These are phyloP conservation scores for Boletus sp. DNA, from an alignment of 768 basidiomycete genomes.

Conservation along the genomic window DNA sequence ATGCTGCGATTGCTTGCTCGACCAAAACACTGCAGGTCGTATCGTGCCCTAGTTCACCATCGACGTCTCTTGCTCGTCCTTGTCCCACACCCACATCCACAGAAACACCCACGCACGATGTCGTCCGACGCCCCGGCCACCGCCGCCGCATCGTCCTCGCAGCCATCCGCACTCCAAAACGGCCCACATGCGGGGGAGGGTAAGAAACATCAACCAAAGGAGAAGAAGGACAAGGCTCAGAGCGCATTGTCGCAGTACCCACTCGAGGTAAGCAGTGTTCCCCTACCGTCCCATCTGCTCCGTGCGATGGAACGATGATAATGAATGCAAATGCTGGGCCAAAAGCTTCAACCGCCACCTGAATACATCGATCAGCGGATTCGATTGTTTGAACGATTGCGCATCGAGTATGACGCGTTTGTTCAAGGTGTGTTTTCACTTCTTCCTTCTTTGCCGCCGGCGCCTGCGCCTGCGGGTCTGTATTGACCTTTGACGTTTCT, in stretches of 20 bases:
- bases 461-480: no score
- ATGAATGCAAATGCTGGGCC: no score
- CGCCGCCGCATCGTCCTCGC: conserved; percentile 51
- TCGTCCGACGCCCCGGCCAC: conserved; percentile 31
- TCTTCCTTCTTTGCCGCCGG: no score
- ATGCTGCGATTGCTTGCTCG: conserved; percentile 37
- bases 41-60: conserved; percentile 22
- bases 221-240: conserved; percentile 38
- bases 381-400: conserved; percentile 84
- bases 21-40: conserved; percentile 17
- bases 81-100: conserved; percentile 3
- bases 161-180: conserved; percentile 44
- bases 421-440: conserved; percentile 64
- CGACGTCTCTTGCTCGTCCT: conserved; percentile 8
- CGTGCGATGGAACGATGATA: no score
- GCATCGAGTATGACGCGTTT: conserved; percentile 77
- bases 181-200: conserved; percentile 38
- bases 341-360: conserved; percentile 80
- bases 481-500: no score
- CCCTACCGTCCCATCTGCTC: no score
- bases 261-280: conserved; percentile 59
- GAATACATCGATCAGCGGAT: conserved; percentile 88
- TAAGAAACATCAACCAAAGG: conserved; percentile 42
- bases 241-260: conserved; percentile 45
- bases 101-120: conserved; percentile 38